A percentile compares a stretch with the other conserved stretches of the same genome.
Evolutionary conservation across 2,329 filamentous ascomycete genomes (phyloP).

Genomic region (Colletotrichum sp.): DNA sequence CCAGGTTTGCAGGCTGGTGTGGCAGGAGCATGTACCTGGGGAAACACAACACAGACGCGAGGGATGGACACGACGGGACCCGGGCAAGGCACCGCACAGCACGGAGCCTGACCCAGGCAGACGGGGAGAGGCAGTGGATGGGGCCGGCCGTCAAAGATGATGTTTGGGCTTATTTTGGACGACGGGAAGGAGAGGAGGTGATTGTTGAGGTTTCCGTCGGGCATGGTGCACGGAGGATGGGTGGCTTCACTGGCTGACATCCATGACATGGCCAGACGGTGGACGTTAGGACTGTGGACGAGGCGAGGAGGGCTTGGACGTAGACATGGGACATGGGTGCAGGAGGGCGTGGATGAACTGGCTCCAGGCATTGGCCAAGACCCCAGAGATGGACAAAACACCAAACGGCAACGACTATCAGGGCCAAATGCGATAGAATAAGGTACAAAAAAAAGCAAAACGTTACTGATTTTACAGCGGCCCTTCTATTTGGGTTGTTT

Average conservation of each 20-base stretch:
- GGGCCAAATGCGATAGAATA: neutral
- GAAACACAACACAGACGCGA: neutral
- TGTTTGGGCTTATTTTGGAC: conserved; percentile 18
- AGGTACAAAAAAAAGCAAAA: neutral
- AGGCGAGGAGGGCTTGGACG: neutral
- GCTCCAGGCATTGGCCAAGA: conserved; percentile 1
- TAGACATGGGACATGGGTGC: neutral
- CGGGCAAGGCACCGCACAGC: neutral
- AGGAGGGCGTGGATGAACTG: conserved; percentile 2
- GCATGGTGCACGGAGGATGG: neutral
- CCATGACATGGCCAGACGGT: neutral
- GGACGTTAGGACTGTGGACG: neutral
- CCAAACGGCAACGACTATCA: neutral
- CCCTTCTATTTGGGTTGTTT: neutral
- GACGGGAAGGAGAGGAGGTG: neutral
- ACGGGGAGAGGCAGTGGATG: conserved; percentile 6
- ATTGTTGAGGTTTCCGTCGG: conserved; percentile 10
- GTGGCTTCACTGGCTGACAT: neutral
- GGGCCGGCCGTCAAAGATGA: conserved; percentile 1
- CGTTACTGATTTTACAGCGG: neutral
- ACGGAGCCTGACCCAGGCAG: conserved; percentile 7
- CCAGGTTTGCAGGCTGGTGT: neutral
- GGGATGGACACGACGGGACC: neutral
- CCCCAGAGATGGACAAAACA: neutral
- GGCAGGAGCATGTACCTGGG: neutral